Evolutionary conservation across 2,329 filamentous ascomycete genomes (phyloP), one percentile per base, ranked within the genome.

Genomic region (Venturia effusa): DNA sequence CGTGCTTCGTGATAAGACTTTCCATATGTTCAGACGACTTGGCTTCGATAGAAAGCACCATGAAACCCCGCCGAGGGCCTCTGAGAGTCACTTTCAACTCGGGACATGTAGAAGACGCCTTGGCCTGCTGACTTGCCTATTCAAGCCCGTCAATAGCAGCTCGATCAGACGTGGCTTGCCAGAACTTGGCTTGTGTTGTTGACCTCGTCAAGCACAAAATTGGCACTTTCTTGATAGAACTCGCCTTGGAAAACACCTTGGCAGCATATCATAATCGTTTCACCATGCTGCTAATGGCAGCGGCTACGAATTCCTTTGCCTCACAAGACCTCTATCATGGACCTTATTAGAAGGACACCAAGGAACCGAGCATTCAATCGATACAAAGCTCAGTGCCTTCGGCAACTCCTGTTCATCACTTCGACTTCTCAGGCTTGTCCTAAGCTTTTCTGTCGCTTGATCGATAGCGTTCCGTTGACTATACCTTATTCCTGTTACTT

Each of bases 401-500:
- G 15, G n/a, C 45, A 59, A 24, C 55, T 22, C 4, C 30, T 40
- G 19, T 40, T 61, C 59, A 37, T 39, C 37, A 61, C 34, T 61
- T 43, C 34, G 22, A 40, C 24, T 61, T 19, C 37, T 43, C 48
- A 40, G n/a, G n/a, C n/a, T n/a, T n/a, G n/a, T 43, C 19, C 39
- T 4, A 24, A 48, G 22, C 39, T 51, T 32, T 34, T 43, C 51
- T 59, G 54, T 64, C 62, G 54, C 62, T 43, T 32, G 62, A 51
- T 37, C 62, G 62, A 64, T 64, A 60, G 30, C 54, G 22, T 64
- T 54, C n/a, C 19, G 6, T 37, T 32, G 19, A 30, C n/a, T 43
- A 62, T 51, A 45, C n/a, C 5, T 32, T 13, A 43, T 30, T 51
- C 34, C 40, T 55, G 17, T 22, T 45, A 17, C 32, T 22, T 15